These are phyloP conservation scores for Phtheirospermum japonicum DNA, from an alignment of 257 asterid genomes.

Conservation along the genomic window DNA sequence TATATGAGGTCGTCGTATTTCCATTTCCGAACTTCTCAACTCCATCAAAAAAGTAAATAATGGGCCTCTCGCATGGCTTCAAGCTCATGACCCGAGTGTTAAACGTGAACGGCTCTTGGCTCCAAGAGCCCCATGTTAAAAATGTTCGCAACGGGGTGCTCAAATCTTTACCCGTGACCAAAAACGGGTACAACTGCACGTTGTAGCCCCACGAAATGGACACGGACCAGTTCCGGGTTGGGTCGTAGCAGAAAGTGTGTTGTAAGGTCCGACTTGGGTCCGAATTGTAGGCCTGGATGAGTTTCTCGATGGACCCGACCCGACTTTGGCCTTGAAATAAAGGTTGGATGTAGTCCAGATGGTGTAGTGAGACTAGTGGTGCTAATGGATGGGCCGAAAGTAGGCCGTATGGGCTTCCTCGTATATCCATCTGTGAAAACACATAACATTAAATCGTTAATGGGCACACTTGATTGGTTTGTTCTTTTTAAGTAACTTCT, in stretches of 20 bases:
- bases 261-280: conserved; percentile 68
- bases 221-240: conserved; percentile 54
- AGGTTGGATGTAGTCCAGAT: conserved; percentile 62
- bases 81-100: conserved; percentile 45
- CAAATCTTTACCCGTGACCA: conserved; percentile 42
- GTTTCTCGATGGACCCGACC: conserved; percentile 46
- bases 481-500: background rate
- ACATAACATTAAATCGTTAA: background rate
- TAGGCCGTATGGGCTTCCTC: conserved; percentile 68
- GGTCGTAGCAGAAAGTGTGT: conserved; percentile 63
- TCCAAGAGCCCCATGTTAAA: conserved; percentile 63
- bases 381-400: conserved; percentile 82
- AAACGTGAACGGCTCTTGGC: conserved; percentile 54
- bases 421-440: conserved; percentile 50
- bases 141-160: conserved; percentile 69
- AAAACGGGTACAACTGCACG: conserved; percentile 53
- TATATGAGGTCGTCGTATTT: conserved; percentile 35
- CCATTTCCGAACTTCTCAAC: conserved; percentile 32
- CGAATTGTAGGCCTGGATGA: conserved; percentile 40
- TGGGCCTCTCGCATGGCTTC: conserved; percentile 57
- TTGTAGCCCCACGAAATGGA: conserved; percentile 78
- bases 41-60: conserved; percentile 39
- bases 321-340: conserved; percentile 44
- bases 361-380: conserved; percentile 76
- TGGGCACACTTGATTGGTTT: background rate